Evolutionary conservation across 768 basidiomycete genomes (phyloP), one percentile per base, ranked within the genome.

Genomic region (Amanita rimosa): DNA sequence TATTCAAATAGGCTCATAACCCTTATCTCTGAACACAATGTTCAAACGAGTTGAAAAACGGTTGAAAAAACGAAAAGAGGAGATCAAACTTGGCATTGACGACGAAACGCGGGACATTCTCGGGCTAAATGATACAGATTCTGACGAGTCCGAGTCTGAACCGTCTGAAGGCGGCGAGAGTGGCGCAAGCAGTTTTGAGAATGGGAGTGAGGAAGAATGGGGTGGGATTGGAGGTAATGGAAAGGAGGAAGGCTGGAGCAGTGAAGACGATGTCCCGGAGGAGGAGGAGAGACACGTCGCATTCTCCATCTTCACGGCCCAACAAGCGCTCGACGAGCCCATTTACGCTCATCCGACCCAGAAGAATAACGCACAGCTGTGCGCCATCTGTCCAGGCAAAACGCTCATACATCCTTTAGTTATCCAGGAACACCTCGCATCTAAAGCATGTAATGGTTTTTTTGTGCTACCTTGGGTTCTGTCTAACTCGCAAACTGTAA

Each of bases 11-110:
- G n/a, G n/a, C n/a, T n/a, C n/a, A n/a, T n/a, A n/a, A n/a, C n/a
- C n/a, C n/a, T n/a, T n/a, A n/a, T n/a, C n/a, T n/a, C n/a, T n/a
- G n/a, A n/a, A n/a, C n/a, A n/a, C n/a, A 8, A 89, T 89, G 86
- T 87, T 86, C 71, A 89, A 90, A 65, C 77, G 87, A 51, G 71
- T 86, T 6, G 80, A 80, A 54, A 87, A 80, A 60, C 74, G 80
- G 40, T 73, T 71, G 21, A 71, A 70, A 56, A 80, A 73, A 56
- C 73, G 69, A 51, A 70, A 81, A 56, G 69, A 80, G 54, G 83
- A 83, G 52, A 80, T 82, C 60, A 74, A 77, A 16, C 70, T 83
- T 31, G 81, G 78, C 0, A 55, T 84, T 4, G 77, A 84, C 50
- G 75, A 73, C 29, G 81, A 80, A n/a, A 67, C 70, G 67, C 83